A percentile compares a stretch with the other conserved stretches of the same genome.
Evolutionary conservation across 2,329 filamentous ascomycete genomes (phyloP).

Genomic region (Aspergillus flavus): DNA sequence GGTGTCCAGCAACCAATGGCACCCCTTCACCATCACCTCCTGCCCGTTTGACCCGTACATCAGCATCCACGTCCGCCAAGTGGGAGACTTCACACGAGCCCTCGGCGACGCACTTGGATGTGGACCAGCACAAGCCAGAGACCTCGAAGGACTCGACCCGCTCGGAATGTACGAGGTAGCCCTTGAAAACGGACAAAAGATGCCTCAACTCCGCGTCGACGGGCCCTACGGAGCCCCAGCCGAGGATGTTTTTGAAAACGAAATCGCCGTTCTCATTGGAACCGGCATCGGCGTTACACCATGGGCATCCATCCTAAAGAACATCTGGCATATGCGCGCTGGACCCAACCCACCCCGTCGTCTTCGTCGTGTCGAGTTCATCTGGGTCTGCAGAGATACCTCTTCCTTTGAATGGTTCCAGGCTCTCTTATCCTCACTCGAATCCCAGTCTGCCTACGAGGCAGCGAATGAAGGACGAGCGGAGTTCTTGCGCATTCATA

Average conservation of each 20-base stretch:
- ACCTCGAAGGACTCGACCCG: conserved; percentile 87
- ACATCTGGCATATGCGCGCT: conserved; percentile 95
- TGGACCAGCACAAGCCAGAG: conserved; percentile 80
- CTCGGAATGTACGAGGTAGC: conserved; percentile 98
- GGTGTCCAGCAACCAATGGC: conserved; percentile 90
- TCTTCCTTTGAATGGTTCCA: conserved; percentile 99
- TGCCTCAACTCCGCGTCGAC: conserved; percentile 88
- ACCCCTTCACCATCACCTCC: conserved; percentile 98
- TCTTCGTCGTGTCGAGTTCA: conserved; percentile 93
- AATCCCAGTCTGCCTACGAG: conserved; percentile 77
- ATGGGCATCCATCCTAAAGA: conserved; percentile 87
- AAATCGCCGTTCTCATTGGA: conserved; percentile 75
- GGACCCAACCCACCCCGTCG: conserved; percentile 85
- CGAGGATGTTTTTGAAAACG: conserved; percentile 96
- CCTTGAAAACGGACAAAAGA: conserved; percentile 86
- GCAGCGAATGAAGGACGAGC: conserved; percentile 56
- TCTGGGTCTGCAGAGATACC: conserved; percentile 97
- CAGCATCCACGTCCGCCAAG: conserved; percentile 91
- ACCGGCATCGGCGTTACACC: conserved; percentile 86
- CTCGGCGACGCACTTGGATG: conserved; percentile 96
- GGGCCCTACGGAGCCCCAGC: conserved; percentile 96
- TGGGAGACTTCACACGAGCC: conserved; percentile 92
- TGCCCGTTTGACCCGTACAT: conserved; percentile 96
- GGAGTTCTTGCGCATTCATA: conserved; percentile 97
- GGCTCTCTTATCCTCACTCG: conserved; percentile 84